These are phyloP conservation scores for Cymodocea nodosa DNA, from an alignment of 116 monocot genomes.

Conservation along the genomic window DNA sequence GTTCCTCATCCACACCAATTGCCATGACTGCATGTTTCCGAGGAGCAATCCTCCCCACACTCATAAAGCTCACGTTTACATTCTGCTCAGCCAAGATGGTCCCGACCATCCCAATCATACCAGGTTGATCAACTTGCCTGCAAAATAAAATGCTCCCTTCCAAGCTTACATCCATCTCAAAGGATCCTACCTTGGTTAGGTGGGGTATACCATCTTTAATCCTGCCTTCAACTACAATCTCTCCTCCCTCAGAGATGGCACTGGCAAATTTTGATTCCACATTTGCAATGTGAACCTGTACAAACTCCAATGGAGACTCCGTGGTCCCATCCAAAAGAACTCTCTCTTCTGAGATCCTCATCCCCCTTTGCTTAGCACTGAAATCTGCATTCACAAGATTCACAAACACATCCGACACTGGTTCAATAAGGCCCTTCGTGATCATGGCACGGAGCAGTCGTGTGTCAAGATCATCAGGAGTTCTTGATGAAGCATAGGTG, in stretches of 20 bases:
- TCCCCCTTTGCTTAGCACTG: slow-evolving; percentile 46
- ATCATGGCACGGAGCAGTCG: slow-evolving; percentile 53
- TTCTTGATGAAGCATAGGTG: slow-evolving; percentile 37
- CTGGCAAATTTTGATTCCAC: slow-evolving; percentile 52
- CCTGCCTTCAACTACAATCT: slow-evolving; percentile 39
- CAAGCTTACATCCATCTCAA: slow-evolving; percentile 41
- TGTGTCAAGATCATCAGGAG: slow-evolving; percentile 56
- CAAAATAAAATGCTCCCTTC: slow-evolving; percentile 55
- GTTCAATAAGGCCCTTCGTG: slow-evolving; percentile 54
- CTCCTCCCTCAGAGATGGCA: slow-evolving; percentile 41
- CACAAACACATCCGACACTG: slow-evolving; percentile 30
- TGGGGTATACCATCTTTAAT: slow-evolving; percentile 49
- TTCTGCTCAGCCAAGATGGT: slow-evolving; percentile 35
- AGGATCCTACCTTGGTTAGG: slow-evolving; percentile 40
- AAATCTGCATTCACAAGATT: slow-evolving; percentile 65
- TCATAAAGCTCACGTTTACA: slow-evolving; percentile 62
- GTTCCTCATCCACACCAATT: slow-evolving; percentile 51
- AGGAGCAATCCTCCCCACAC: slow-evolving; percentile 45
- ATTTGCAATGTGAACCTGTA: slow-evolving; percentile 47
- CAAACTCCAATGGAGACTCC: slow-evolving; percentile 41
- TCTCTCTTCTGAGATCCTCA: slow-evolving; percentile 41
- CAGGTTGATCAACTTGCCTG: slow-evolving; percentile 59
- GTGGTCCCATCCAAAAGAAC: slow-evolving; percentile 42
- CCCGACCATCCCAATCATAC: slow-evolving; percentile 53
- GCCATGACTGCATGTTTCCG: slow-evolving; percentile 57